phyloP scores from a whole-genome alignment of 331 rosid species.

The Cucumis variabilis region DNA sequence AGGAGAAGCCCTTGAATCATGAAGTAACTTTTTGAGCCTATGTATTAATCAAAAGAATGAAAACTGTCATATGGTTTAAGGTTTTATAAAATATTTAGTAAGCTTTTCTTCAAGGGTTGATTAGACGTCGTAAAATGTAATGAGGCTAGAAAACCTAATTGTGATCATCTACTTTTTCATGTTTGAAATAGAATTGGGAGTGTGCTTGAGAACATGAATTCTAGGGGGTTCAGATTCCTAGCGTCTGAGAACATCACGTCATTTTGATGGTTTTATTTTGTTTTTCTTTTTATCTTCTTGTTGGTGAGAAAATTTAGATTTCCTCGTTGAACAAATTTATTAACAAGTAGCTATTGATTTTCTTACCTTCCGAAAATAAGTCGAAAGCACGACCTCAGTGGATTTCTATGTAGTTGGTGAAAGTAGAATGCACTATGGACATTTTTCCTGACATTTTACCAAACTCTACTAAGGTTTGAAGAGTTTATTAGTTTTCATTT shows the following conservation, averaged over 20 bases:
- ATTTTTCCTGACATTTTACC: background rate
- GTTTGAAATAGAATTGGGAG: background rate
- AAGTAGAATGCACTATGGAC: background rate
- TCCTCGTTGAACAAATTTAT: background rate
- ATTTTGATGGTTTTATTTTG: background rate
- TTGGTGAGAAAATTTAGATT: background rate
- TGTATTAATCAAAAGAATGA: constrained; percentile 15
- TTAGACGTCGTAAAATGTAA: background rate
- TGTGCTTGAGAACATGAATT: constrained; percentile 7
- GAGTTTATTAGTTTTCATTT: background rate
- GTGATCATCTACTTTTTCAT: background rate
- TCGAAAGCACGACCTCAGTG: background rate
- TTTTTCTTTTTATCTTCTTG: background rate
- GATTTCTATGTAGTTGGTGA: background rate
- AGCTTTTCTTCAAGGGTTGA: constrained; percentile 2
- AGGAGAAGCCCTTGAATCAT: background rate
- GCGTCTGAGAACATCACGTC: background rate
- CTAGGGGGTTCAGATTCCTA: background rate
- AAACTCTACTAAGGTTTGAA: background rate
- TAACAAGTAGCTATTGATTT: background rate
- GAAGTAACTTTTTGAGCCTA: constrained; percentile 15
- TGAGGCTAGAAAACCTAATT: constrained; percentile 14
- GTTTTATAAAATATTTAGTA: background rate
- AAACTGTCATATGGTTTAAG: background rate
- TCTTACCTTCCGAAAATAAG: background rate